These are phyloP conservation scores for Vigna radiata DNA, from an alignment of 306 rosid genomes.

Conservation along the genomic window DNA sequence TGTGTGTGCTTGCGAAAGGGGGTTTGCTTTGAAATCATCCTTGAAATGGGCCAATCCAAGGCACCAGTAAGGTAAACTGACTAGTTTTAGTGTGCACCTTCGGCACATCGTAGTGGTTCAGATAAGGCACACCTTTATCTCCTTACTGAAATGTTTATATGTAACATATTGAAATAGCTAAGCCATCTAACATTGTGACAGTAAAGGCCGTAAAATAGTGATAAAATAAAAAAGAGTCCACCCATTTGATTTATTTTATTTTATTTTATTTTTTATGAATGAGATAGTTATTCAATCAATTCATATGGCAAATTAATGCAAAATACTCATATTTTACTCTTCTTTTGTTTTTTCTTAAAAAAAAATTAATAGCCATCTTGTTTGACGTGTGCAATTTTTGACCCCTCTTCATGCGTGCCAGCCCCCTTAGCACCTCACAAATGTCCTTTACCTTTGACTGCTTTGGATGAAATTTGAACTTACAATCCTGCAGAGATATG, in stretches of 20 bases:
- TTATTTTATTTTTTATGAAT: not conserved
- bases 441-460: not conserved
- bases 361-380: not conserved
- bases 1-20: too few species aligned
- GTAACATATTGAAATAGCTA: not conserved
- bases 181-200: not conserved
- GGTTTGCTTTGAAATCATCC: not conserved
- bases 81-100: not conserved
- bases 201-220: not conserved
- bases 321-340: not conserved
- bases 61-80: not conserved
- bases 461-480: constrained; percentile 25
- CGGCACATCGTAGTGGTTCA: not conserved
- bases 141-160: not conserved
- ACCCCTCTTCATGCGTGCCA: not conserved
- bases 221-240: not conserved
- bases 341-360: too few species aligned
- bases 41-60: not conserved
- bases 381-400: not conserved
- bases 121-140: not conserved
- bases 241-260: not conserved
- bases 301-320: not conserved
- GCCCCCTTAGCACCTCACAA: not conserved
- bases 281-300: not conserved
- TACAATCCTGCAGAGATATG: not conserved